These are phyloP conservation scores for Starmerella kuoi DNA, from an alignment of 805 yeast genomes.

Conservation along the genomic window DNA sequence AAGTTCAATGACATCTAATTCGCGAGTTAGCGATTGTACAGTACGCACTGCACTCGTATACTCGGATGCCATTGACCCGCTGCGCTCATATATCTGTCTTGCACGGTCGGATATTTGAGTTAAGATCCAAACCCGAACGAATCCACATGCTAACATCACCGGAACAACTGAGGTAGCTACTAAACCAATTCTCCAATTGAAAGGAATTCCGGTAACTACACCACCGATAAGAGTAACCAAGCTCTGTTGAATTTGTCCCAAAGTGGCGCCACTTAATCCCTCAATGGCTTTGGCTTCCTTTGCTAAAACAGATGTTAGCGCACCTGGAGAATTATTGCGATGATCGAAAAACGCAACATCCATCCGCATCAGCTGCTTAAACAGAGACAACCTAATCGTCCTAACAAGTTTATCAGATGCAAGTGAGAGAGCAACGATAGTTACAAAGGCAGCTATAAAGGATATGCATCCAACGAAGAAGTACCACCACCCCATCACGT, in stretches of 20 bases:
- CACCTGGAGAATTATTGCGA: background rate
- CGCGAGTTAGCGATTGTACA: background rate
- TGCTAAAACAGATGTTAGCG: background rate
- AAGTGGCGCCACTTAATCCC: background rate
- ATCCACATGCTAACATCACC: background rate
- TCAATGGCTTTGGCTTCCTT: background rate
- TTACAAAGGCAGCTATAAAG: background rate
- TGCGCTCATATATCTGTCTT: background rate
- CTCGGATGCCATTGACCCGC: conserved; percentile 1
- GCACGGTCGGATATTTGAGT: background rate
- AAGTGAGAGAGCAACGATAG: background rate
- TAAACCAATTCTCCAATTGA: background rate
- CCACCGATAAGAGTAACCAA: background rate
- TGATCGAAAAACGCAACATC: background rate
- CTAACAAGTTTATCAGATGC: background rate
- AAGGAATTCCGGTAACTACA: background rate
- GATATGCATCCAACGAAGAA: background rate
- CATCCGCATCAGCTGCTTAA: background rate
- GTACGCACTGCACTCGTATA: background rate
- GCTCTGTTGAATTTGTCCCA: conserved; percentile 1
- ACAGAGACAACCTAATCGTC: background rate
- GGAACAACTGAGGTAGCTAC: conserved; percentile 1
- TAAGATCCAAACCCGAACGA: background rate
- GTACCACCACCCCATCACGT: background rate
- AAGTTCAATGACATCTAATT: background rate